Percentiles rank a stretch among this genome's conserved stretches.
phyloP scores from a whole-genome alignment of 2,329 filamentous ascomycete species.

The Aspergillus fumigatiaffinis region DNA sequence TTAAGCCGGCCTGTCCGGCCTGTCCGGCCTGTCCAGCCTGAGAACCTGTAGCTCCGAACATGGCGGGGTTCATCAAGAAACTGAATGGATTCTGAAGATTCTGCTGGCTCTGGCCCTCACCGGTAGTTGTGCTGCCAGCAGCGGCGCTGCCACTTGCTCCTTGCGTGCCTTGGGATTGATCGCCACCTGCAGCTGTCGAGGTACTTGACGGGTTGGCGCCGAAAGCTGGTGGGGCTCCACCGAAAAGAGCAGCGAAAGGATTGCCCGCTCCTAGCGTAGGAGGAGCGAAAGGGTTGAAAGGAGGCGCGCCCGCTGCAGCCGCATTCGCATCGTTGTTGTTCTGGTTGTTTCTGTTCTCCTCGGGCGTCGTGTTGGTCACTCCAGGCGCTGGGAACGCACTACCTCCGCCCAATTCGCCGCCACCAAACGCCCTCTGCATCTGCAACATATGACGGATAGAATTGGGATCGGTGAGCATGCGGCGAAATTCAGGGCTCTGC shows the following conservation, averaged over 20 bases:
- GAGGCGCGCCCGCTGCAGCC: conserved; percentile 31
- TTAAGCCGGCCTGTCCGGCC: conserved; percentile 39
- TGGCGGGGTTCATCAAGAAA: conserved; percentile 54
- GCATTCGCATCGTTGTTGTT: conserved; percentile 36
- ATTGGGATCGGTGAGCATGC: conserved; percentile 89
- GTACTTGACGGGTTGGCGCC: conserved; percentile 26
- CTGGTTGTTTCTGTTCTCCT: conserved; percentile 39
- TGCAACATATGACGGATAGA: conserved; percentile 77
- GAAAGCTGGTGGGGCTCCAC: conserved; percentile 27
- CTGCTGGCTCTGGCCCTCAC: conserved; percentile 34
- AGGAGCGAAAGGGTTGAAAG: conserved; percentile 32
- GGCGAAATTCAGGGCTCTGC: conserved; percentile 79
- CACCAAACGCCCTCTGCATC: conserved; percentile 65
- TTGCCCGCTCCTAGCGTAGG: conserved; percentile 40
- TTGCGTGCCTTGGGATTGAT: conserved; percentile 27
- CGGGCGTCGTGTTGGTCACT: conserved; percentile 77
- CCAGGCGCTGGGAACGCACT: conserved; percentile 81
- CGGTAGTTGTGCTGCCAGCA: conserved; percentile 24
- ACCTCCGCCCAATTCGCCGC: conserved; percentile 49
- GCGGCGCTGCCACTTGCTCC: conserved; percentile 27
- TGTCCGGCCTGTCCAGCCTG: conserved; percentile 38
- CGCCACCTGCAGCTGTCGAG: conserved; percentile 28
- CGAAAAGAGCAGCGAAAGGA: conserved; percentile 60
- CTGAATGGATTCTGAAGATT: conserved; percentile 64
- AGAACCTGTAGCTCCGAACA: conserved; percentile 28